A percentile compares a stretch with the other conserved stretches of the same genome.
Evolutionary conservation across 2,329 filamentous ascomycete species (phyloP).

Genomic region (Trichoderma lentiforme): DNA sequence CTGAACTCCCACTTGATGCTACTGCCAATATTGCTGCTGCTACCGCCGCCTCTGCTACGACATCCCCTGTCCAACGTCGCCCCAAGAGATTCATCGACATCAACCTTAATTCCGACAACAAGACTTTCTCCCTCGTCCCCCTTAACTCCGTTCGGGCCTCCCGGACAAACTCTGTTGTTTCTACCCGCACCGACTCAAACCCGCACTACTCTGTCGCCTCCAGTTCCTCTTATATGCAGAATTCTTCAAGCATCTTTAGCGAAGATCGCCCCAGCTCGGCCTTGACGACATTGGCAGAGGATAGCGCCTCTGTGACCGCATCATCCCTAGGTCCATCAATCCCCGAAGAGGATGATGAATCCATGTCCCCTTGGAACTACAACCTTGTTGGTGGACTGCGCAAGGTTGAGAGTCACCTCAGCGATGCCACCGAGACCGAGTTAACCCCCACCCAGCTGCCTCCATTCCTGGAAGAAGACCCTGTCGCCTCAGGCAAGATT

Average conservation of each 20-base stretch:
- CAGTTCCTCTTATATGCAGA: conserved; percentile 46
- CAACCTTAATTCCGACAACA: conserved; percentile 54
- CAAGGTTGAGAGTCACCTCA: conserved; percentile 39
- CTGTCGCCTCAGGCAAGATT: not conserved
- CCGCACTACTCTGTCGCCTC: conserved; percentile 44
- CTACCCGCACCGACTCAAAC: conserved; percentile 23
- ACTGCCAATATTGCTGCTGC: conserved; percentile 28
- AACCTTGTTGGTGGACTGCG: conserved; percentile 54
- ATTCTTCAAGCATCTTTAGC: conserved; percentile 46
- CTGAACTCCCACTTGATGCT: conserved; percentile 24
- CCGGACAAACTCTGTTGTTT: conserved; percentile 32
- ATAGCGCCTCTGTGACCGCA: conserved; percentile 22
- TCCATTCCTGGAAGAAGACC: conserved; percentile 2
- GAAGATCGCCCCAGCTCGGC: conserved; percentile 49
- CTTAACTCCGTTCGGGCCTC: conserved; percentile 27
- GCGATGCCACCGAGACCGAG: not conserved
- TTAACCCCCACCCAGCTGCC: not conserved
- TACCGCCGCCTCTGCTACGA: conserved; percentile 25
- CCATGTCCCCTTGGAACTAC: conserved; percentile 50
- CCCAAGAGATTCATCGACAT: conserved; percentile 44
- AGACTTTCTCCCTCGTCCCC: conserved; percentile 54
- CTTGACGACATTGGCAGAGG: conserved; percentile 46
- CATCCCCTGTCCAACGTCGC: conserved; percentile 25
- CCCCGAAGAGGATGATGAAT: conserved; percentile 18
- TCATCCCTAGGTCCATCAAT: conserved; percentile 19